These are phyloP conservation scores for Tuber melanosporum DNA, from an alignment of 495 filamentous ascomycete genomes.

Conservation along the genomic window DNA sequence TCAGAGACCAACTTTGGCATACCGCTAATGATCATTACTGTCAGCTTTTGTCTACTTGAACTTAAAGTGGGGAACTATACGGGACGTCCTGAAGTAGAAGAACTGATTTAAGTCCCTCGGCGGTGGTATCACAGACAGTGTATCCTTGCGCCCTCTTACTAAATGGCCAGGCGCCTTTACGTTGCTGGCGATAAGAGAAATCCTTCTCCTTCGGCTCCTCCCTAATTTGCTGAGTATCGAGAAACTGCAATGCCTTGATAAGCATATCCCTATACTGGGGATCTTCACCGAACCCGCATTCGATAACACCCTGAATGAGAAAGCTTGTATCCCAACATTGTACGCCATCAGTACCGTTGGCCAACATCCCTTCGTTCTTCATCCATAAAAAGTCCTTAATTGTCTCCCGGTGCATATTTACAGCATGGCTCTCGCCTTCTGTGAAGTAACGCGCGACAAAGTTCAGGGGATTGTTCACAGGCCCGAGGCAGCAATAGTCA, in stretches of 20 bases:
- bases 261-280: conserved; percentile 79
- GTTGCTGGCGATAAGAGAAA: conserved; percentile 79
- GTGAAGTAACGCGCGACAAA: conserved; percentile 72
- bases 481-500: conserved; percentile 75
- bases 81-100: conserved; percentile 75
- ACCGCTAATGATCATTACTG: conserved; percentile 35
- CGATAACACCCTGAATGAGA: conserved; percentile 70
- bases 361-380: conserved; percentile 83
- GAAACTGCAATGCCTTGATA: conserved; percentile 71
- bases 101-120: conserved; percentile 81
- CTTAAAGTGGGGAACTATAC: neutral
- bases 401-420: conserved; percentile 71
- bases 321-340: conserved; percentile 96
- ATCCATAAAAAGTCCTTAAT: conserved; percentile 86
- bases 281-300: conserved; percentile 69
- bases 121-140: conserved; percentile 87
- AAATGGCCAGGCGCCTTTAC: conserved; percentile 94
- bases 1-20: conserved; percentile 70
- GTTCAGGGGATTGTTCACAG: conserved; percentile 87
- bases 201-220: conserved; percentile 73
- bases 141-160: conserved; percentile 89
- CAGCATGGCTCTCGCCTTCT: conserved; percentile 70
- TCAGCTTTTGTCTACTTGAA: neutral
- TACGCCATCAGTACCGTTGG: conserved; percentile 93
- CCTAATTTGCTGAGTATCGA: conserved; percentile 85